A percentile compares a stretch with the other conserved stretches of the same genome.
Conservation (phyloP, 1,284 basidiomycete species). For the Cryptococcus hybrid region DNA sequence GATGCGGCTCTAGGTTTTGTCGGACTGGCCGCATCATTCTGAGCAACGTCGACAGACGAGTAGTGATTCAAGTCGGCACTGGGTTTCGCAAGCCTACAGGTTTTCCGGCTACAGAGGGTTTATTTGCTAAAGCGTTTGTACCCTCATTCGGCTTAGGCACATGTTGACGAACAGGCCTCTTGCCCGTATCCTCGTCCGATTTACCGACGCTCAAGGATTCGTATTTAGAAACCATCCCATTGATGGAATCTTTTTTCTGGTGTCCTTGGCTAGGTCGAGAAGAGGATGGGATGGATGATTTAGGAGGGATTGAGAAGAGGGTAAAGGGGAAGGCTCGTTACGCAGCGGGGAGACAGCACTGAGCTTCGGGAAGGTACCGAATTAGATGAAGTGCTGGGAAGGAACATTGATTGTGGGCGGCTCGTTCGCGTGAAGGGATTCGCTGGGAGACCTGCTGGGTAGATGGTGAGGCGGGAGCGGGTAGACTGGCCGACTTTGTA, state of each 20-base stretch:
- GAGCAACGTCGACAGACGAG: not conserved
- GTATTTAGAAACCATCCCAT: conserved; percentile 42
- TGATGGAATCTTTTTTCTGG: conserved; percentile 41
- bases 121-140: conserved; percentile 15
- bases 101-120: conserved; percentile 35
- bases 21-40: not conserved
- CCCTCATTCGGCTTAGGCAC: not conserved
- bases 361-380: not conserved
- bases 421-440: conserved; percentile 7
- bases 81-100: conserved; percentile 24
- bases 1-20: conserved; percentile 13
- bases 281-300: not conserved
- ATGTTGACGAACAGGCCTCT: not conserved
- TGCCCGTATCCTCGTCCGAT: not conserved
- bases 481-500: conserved; percentile 10
- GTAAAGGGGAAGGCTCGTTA: not conserved
- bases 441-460: not conserved
- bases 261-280: conserved; percentile 9
- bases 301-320: not conserved
- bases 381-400: conserved; percentile 9
- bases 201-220: conserved; percentile 13
- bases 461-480: not conserved
- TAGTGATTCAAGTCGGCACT: not conserved
- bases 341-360: conserved; percentile 2
- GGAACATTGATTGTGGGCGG: conserved; percentile 32